Percentiles rank a stretch among this genome's conserved stretches.
Conservation (phyloP, 2,329 filamentous ascomycete species). For the Cordyceps cicadae region DNA sequence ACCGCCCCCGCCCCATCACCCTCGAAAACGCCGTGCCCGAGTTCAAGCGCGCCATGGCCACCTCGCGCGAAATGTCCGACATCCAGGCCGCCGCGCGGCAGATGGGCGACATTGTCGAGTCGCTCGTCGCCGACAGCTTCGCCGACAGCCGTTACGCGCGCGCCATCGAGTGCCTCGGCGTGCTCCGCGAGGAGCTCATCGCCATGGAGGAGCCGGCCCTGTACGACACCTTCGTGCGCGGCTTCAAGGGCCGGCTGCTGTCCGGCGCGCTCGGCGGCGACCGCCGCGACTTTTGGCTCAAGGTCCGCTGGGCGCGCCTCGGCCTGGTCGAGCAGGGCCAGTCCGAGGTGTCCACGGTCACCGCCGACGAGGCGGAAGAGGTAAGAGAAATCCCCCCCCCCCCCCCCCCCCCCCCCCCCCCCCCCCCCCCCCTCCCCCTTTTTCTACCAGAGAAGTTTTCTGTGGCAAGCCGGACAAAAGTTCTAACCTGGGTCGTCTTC, state of each 20-base stretch:
- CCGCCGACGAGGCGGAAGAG: slow-evolving; percentile 61
- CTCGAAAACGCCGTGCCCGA: slow-evolving; percentile 76
- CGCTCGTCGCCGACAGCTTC: slow-evolving; percentile 62
- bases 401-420: too few species aligned
- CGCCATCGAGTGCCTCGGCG: slow-evolving; percentile 66
- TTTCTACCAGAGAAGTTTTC: too few species aligned
- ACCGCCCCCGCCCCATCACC: slow-evolving; percentile 28
- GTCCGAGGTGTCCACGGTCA: slow-evolving; percentile 57
- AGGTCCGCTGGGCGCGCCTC: slow-evolving; percentile 56
- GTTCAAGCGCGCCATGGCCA: slow-evolving; percentile 71
- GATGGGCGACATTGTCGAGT: slow-evolving; percentile 62
- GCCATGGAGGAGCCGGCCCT: slow-evolving; percentile 65
- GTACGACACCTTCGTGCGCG: slow-evolving; percentile 66
- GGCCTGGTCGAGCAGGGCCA: slow-evolving; percentile 62
- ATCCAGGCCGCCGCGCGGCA: slow-evolving; percentile 64
- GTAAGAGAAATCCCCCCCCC: slow-evolving; percentile 25
- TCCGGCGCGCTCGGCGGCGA: slow-evolving; percentile 66
- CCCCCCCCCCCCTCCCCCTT: too few species aligned
- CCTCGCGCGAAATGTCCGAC: slow-evolving; percentile 49
- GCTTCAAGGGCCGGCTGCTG: slow-evolving; percentile 65
- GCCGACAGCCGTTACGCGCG: slow-evolving; percentile 67
- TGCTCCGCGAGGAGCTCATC: slow-evolving; percentile 69
- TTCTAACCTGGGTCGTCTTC: slow-evolving; percentile 18
- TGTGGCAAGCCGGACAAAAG: background rate
- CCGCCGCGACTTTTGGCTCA: slow-evolving; percentile 74